phyloP scores from a whole-genome alignment of 2,329 filamentous ascomycete species.

The Pseudogymnoascus sp. region DNA sequence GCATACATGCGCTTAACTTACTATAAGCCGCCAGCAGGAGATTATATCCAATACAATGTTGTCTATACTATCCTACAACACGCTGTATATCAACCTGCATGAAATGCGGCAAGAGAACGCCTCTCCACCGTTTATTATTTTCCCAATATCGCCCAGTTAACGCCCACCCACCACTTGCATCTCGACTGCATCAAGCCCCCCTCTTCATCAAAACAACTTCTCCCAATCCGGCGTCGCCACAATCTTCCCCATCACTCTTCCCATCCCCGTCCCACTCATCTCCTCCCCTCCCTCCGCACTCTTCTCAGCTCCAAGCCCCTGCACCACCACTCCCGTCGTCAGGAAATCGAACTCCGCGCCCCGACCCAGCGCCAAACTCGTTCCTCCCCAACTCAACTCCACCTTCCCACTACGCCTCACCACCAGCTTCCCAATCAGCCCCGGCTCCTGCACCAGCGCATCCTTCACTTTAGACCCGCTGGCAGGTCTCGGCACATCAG shows the following conservation, averaged over 20 bases:
- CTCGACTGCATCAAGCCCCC: neutral
- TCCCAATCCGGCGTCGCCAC: slow-evolving; percentile 52
- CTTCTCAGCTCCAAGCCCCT: slow-evolving; percentile 38
- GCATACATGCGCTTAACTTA: neutral
- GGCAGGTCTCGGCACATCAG: neutral
- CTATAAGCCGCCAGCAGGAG: neutral
- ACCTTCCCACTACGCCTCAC: slow-evolving; percentile 56
- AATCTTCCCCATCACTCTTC: slow-evolving; percentile 56
- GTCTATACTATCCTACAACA: slow-evolving; percentile 3
- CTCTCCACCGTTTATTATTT: neutral
- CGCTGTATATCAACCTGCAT: neutral
- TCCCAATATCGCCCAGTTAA: neutral
- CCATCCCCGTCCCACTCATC: slow-evolving; percentile 50
- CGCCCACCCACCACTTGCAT: neutral
- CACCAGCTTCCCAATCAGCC: slow-evolving; percentile 53
- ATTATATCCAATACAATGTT: neutral
- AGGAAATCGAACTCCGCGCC: slow-evolving; percentile 50
- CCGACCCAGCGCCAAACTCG: slow-evolving; percentile 43
- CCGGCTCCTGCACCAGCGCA: slow-evolving; percentile 37
- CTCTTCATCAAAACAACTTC: slow-evolving; percentile 28
- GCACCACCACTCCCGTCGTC: slow-evolving; percentile 52
- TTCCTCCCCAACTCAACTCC: slow-evolving; percentile 57
- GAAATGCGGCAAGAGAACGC: slow-evolving; percentile 2
- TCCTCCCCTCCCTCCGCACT: slow-evolving; percentile 15
- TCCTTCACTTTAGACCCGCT: slow-evolving; percentile 15